These are phyloP conservation scores for Colletotrichum noveboracense DNA, from an alignment of 2,329 filamentous ascomycete species.

Conservation along the genomic window DNA sequence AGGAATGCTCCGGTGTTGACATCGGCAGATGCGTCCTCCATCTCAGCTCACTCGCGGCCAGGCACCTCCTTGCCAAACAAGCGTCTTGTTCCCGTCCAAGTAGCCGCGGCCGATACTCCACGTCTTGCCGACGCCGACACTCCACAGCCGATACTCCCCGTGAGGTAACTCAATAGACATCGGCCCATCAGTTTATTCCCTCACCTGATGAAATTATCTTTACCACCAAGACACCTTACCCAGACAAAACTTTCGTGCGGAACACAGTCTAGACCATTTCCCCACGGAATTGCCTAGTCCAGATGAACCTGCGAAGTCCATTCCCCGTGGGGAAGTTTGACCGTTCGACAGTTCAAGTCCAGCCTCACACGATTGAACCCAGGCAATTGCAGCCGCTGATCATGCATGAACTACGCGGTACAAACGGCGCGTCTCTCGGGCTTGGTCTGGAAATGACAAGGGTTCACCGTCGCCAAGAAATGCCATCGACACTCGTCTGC, in stretches of 20 bases:
- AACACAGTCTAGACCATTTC: background rate
- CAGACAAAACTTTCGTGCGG: background rate
- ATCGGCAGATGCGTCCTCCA: background rate
- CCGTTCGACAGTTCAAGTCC: background rate
- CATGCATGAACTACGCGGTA: background rate
- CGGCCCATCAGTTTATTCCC: fast-evolving
- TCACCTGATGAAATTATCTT: background rate
- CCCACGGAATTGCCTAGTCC: background rate
- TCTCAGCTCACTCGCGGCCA: background rate
- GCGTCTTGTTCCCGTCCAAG: background rate
- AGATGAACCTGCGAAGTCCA: background rate
- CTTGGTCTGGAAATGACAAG: background rate
- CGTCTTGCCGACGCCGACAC: background rate
- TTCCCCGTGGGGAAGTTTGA: background rate
- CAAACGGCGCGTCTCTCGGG: background rate
- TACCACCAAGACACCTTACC: background rate
- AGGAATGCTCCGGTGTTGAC: background rate
- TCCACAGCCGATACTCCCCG: background rate
- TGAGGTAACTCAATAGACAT: background rate
- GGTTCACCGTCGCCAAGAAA: background rate
- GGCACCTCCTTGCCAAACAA: background rate
- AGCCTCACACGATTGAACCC: background rate
- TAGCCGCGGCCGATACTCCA: background rate
- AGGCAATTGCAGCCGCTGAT: background rate
- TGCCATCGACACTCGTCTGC: background rate